Percentiles rank a stretch among this genome's conserved stretches.
These are phyloP conservation scores for Russula foetens DNA, from an alignment of 768 basidiomycete genomes.

Conservation along the genomic window DNA sequence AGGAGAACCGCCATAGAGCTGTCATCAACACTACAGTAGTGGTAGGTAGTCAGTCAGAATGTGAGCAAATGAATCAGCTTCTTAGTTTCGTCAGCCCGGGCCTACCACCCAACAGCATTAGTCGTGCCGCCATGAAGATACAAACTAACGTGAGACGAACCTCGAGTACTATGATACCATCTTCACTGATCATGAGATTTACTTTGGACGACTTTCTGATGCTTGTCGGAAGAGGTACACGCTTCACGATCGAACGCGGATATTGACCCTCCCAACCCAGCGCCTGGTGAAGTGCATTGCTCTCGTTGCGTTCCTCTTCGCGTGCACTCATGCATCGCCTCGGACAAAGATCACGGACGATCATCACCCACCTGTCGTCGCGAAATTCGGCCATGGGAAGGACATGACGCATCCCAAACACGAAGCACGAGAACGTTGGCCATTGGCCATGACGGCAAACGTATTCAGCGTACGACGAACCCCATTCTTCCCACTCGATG, in stretches of 20 bases:
- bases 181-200: conserved; percentile 19
- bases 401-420: conserved; percentile 18
- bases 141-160: conserved; percentile 2
- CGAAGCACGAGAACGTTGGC: conserved; percentile 9
- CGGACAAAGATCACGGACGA: conserved; percentile 15
- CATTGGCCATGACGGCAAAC: not conserved
- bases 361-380: not conserved
- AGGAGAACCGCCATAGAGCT: too few species aligned
- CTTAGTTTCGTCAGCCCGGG: not conserved
- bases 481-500: conserved; percentile 13
- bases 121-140: conserved; percentile 1
- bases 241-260: conserved; percentile 9
- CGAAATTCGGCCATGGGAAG: not conserved
- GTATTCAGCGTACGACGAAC: not conserved
- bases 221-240: conserved; percentile 4
- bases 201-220: not conserved
- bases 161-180: conserved; percentile 14
- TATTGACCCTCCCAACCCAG: not conserved
- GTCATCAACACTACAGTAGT: not conserved
- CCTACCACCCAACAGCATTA: conserved; percentile 7
- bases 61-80: conserved; percentile 6
- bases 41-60: conserved; percentile 6
- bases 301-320: conserved; percentile 10
- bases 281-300: not conserved
- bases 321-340: conserved; percentile 3